phyloP scores from a whole-genome alignment of 345 rosid species.

The Bruguiera parviflora region DNA sequence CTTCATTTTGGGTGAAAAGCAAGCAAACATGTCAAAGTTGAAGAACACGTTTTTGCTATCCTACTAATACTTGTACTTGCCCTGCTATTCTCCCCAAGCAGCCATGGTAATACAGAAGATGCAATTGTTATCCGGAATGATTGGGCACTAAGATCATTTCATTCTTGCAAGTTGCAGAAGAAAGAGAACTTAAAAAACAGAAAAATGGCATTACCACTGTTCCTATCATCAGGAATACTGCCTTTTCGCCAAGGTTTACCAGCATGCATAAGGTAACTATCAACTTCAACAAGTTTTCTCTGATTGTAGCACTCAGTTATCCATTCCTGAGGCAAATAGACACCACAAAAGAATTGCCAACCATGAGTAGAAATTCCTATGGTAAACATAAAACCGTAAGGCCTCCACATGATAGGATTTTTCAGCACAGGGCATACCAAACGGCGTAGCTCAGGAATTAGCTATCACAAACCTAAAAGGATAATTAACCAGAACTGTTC shows the following conservation, averaged over 20 bases:
- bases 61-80: too few species aligned
- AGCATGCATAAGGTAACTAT: slow-evolving; percentile 70
- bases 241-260: slow-evolving; percentile 86
- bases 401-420: not conserved
- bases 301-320: slow-evolving; percentile 61
- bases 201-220: slow-evolving; percentile 34
- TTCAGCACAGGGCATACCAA: too few species aligned
- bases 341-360: slow-evolving; percentile 6
- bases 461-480: too few species aligned
- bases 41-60: too few species aligned
- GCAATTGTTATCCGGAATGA: too few species aligned
- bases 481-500: too few species aligned
- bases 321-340: slow-evolving; percentile 59
- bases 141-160: too few species aligned
- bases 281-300: slow-evolving; percentile 75
- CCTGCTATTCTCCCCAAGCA: too few species aligned
- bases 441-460: too few species aligned
- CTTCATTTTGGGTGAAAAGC: too few species aligned
- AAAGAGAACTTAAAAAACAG: not conserved
- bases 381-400: not conserved
- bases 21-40: too few species aligned
- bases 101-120: too few species aligned
- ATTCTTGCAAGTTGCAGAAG: not conserved
- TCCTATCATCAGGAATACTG: slow-evolving; percentile 24
- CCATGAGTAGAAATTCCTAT: not conserved